Percentiles rank a stretch among this genome's conserved stretches.
Conservation (phyloP, 2,329 filamentous ascomycete species). For the Colletotrichum camelliae region DNA sequence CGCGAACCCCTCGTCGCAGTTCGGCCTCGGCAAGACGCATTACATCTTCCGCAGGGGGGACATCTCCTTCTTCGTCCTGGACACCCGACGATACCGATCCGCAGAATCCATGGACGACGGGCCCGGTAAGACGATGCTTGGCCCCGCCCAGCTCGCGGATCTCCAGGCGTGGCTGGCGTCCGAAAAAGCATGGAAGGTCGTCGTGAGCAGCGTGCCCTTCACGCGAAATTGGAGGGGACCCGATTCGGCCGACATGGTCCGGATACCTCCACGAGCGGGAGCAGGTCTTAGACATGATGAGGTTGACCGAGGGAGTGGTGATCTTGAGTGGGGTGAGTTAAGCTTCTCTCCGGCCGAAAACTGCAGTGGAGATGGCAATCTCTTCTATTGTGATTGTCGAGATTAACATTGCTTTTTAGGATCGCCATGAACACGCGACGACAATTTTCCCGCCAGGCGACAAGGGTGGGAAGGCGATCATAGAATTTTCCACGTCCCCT, state of each 20-base stretch:
- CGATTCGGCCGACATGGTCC: slow-evolving; percentile 67
- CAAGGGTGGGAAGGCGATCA: slow-evolving; percentile 48
- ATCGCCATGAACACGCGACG: slow-evolving; percentile 73
- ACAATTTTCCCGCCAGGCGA: slow-evolving; percentile 46
- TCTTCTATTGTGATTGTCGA: slow-evolving; percentile 1
- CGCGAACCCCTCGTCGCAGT: slow-evolving; percentile 61
- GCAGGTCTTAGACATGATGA: slow-evolving; percentile 67
- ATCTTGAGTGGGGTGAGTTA: slow-evolving; percentile 62
- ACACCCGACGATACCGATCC: slow-evolving; percentile 65
- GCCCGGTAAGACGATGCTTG: slow-evolving; percentile 60
- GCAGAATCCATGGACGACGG: slow-evolving; percentile 45
- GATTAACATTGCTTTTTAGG: slow-evolving; percentile 11
- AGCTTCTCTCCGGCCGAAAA: neutral
- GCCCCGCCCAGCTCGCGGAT: slow-evolving; percentile 61
- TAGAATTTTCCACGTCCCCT: slow-evolving; percentile 71
- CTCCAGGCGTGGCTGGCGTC: slow-evolving; percentile 60
- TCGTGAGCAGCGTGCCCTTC: slow-evolving; percentile 70
- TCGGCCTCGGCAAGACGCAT: slow-evolving; percentile 56
- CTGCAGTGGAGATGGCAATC: neutral
- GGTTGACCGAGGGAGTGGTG: slow-evolving; percentile 66
- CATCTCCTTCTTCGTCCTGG: slow-evolving; percentile 69
- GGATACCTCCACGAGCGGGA: slow-evolving; percentile 68
- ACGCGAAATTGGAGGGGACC: slow-evolving; percentile 72
- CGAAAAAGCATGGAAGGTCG: slow-evolving; percentile 62
- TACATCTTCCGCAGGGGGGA: slow-evolving; percentile 71